Base-by-base conservation (phyloP, 2,329 filamentous ascomycete genomes). In the Sporothrix globosa region DNA sequence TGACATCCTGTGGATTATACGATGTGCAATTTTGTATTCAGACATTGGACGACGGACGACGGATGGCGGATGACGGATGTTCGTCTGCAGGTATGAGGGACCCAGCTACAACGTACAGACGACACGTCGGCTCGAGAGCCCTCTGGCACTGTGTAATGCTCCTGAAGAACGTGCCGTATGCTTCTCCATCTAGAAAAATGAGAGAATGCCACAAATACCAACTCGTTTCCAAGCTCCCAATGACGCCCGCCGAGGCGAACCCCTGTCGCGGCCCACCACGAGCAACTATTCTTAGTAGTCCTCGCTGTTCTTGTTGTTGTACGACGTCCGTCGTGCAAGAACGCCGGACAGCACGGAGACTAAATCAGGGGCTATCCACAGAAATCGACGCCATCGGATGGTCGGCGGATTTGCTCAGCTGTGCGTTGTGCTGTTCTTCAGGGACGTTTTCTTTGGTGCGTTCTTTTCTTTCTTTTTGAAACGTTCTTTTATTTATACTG, bases 331-430 rank as follows among this genome's bases (percentile, higher is more conserved):
- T 52, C 21, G 5, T 34, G 10, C 41, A 19, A 63, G 60, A 30
- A 27, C 41, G 41, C 60, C 60, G 58, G 58, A 63, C 60, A 30
- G 65, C 30, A 41, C 65, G 65, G 65, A 54, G 61, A 66, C 61
- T 66, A 66, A 66, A 50, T n/a, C 41, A 44, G 44, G 21, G 54
- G 56, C 30, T 19, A 17, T 39, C 5, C 39, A 61, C 34, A 11
- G 54, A 61, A 58, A 61, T 34, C 56, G 34, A 61, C 56, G 34
- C 56, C 56, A 65, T 65, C 60, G 60, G 24, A 24, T 65, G 44
- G 41, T 46, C 21, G 41, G 60, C 60, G 24, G 44, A 50, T 61
- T 61, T 65, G 41, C 60, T 13, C 60, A 65, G 56, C 56, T 27
- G 41, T n/a, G n/a, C n/a, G 41, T 44, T 44, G n/a, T 30, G 27